Evolutionary conservation across 169 alveolate genomes (phyloP), one percentile per base, ranked within the genome.

Genomic region (Eimeria necatrix): DNA sequence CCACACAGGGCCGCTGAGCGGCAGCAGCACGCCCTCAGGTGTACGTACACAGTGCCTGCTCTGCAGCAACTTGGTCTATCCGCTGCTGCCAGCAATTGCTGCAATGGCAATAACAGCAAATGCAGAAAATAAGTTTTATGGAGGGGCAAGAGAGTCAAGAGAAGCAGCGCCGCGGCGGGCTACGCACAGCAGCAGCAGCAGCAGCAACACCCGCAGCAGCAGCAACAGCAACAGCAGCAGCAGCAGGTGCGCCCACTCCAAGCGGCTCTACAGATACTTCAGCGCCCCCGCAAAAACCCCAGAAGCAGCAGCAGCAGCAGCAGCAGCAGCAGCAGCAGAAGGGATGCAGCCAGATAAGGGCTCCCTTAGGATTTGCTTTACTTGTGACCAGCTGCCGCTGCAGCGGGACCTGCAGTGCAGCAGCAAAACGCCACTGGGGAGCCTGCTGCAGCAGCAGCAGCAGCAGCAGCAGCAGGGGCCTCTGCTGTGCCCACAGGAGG

Each of bases 241-340:
- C 78, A 12, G 78, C 78, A 68, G 78, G 32, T 6, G 78, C 78
- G 14, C 64, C n/a, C 64, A 56, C 64, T 8, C 64, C 64, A 56
- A 8, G 14, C 8, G 64, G 64, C 64, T 56, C 20, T 14, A 56
- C 20, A 56, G 64, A 14, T 14, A 56, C 64, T 56, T 56, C 64
- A 56, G 64, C 14, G 64, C 64, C 8, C 64, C 64, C 64, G 20
- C 64, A 56, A 56, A 56, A 14, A 56, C 64, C 64, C 14, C 14
- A 8, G 64, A 8, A 8, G 14, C 64, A 8, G 64, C 64, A 9
- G 64, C 64, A 56, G 14, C n/a, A n/a, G n/a, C n/a, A n/a, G n/a
- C n/a, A n/a, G n/a, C n/a, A n/a, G n/a, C n/a, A n/a, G n/a, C n/a
- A n/a, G n/a, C n/a, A n/a, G n/a, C n/a, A n/a, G n/a, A n/a, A n/a